A percentile compares a stretch with the other conserved stretches of the same genome.
Conservation (phyloP, 2,329 filamentous ascomycete species). For the Tolypocladium nubicola region DNA sequence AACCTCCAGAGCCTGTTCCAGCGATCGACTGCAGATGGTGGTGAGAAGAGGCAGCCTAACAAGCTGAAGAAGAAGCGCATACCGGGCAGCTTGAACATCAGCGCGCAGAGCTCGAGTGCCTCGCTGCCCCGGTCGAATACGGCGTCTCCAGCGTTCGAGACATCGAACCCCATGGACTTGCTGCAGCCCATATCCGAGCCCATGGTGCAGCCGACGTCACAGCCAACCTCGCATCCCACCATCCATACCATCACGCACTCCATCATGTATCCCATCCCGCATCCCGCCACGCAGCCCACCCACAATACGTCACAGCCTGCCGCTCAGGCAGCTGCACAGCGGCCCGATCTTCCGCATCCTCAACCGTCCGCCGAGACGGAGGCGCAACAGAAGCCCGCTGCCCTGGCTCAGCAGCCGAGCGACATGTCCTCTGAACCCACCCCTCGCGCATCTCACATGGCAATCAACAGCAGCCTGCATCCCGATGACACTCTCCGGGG, state of each 20-base stretch:
- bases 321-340: neutral
- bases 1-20: conserved; percentile 62
- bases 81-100: conserved; percentile 67
- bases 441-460: conserved; percentile 34
- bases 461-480: conserved; percentile 29
- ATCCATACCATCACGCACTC: neutral
- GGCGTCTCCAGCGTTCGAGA: conserved; percentile 35
- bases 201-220: neutral
- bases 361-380: neutral
- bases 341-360: neutral
- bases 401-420: conserved; percentile 9
- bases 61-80: conserved; percentile 83
- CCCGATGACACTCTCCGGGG: conserved; percentile 46
- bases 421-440: conserved; percentile 33
- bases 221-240: neutral
- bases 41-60: conserved; percentile 66
- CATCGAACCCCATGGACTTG: conserved; percentile 34
- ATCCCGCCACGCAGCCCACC: neutral
- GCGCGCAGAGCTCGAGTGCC: conserved; percentile 80
- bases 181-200: conserved; percentile 4
- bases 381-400: conserved; percentile 5
- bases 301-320: neutral
- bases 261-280: neutral
- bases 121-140: conserved; percentile 48
- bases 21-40: conserved; percentile 49